These are phyloP conservation scores for Hypoxylon intermedium DNA, from an alignment of 495 filamentous ascomycete species.

Conservation along the genomic window DNA sequence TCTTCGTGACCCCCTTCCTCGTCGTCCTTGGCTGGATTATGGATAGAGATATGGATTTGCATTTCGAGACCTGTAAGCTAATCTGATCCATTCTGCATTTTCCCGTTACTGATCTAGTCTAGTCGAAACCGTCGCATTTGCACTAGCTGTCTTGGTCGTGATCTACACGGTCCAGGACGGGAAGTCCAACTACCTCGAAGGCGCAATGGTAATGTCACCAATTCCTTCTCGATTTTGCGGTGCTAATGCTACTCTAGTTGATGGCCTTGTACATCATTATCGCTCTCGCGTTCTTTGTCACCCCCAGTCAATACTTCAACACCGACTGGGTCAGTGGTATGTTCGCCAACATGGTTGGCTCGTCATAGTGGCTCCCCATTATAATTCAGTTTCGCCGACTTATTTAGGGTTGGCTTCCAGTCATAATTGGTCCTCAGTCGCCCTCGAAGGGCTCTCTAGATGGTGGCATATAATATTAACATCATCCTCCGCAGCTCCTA, in stretches of 20 bases:
- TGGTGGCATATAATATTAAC: no score
- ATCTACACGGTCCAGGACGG: slow-evolving; percentile 94
- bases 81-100: neutral
- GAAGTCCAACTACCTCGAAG: slow-evolving; percentile 94
- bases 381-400: neutral
- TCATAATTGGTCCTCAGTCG: no score
- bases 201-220: slow-evolving; percentile 74
- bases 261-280: slow-evolving; percentile 77
- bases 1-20: slow-evolving; percentile 88
- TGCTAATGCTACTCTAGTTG: slow-evolving; percentile 44
- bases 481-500: slow-evolving; percentile 3
- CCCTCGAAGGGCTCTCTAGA: slow-evolving; percentile 13
- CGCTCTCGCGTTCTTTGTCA: slow-evolving; percentile 87
- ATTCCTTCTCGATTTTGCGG: neutral
- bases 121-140: slow-evolving; percentile 95
- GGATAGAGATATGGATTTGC: slow-evolving; percentile 82
- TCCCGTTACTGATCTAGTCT: slow-evolving; percentile 15
- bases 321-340: slow-evolving; percentile 19
- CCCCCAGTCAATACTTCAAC: slow-evolving; percentile 67
- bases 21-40: slow-evolving; percentile 90
- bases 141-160: slow-evolving; percentile 85
- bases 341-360: slow-evolving; percentile 15
- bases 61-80: slow-evolving; percentile 73
- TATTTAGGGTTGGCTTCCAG: no score
- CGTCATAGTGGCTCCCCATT: slow-evolving; percentile 19